Base-by-base conservation (phyloP, 2,329 filamentous ascomycete species). In the Rutstroemia sp. region DNA sequence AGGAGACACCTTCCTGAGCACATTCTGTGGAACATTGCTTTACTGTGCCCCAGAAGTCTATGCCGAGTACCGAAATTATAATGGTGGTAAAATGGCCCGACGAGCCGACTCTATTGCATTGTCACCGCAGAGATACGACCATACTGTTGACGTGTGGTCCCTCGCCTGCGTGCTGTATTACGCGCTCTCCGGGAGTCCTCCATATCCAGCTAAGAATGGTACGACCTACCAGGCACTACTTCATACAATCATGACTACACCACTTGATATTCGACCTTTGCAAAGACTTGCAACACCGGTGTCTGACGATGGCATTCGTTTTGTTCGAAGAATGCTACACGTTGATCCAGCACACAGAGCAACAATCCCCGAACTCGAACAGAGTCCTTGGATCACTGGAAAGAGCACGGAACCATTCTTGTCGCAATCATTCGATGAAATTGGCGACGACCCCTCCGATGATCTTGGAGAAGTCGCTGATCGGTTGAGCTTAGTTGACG, bases 31-130 rank as follows among this genome's bases (percentile, higher is more conserved):
- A 34, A 99, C 94, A 0, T 75, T 99, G 27, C 76, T 99, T 3
- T 99, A 97, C 72, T 97, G 94, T 70, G 94, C 94, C 0, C 94
- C 94, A 0, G 94, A 99, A 68, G 92, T 99, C 2, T 99, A 97
- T 67, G 90, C 88, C 7, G 83, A 86, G 58, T 87, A 80, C 64
- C 71, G 73, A 23, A 79, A 85, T 61, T 86, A 85, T 50, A 87
- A 88, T 64, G 76, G 83, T 49, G 84, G 81, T 39, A 79, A 78
- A 39, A 47, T 73, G 74, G 72, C 72, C 78, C 67, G 73, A 75
- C 72, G 65, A 49, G 62, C 63, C 37, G 62, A 66, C 42, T 68
- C 65, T 30, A 67, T 57, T 44, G 41, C 57, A 10, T 50, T 65
- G n/a, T 61, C 61, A 5, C 62, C 59, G 16, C 81, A 84, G 66